A percentile compares a stretch with the other conserved stretches of the same genome.
Evolutionary conservation across 2,329 filamentous ascomycete genomes (phyloP).

Genomic region (Venturia carpophila): DNA sequence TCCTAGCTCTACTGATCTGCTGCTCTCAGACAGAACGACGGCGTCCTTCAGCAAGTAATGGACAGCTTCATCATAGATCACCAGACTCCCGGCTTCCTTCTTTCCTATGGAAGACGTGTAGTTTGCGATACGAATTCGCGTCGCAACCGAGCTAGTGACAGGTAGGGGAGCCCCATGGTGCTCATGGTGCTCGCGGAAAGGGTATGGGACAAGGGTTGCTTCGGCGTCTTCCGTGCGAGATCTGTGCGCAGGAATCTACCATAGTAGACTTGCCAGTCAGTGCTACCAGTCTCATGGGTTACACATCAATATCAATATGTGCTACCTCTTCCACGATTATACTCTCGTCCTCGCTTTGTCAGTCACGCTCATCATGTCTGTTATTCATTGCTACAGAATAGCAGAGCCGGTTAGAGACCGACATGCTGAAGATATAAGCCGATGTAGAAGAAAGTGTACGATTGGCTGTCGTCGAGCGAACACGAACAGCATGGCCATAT

Average conservation of each 20-base stretch:
- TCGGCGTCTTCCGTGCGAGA: background rate
- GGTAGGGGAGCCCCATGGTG: background rate
- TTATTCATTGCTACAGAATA: background rate
- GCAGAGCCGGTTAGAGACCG: background rate
- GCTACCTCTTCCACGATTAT: background rate
- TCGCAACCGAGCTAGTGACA: background rate
- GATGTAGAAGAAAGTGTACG: background rate
- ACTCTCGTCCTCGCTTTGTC: background rate
- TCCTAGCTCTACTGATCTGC: background rate
- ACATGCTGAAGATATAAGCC: background rate
- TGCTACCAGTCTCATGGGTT: background rate
- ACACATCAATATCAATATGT: background rate
- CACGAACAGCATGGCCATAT: background rate
- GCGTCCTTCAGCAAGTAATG: constrained; percentile 22
- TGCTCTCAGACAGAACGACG: constrained; percentile 2
- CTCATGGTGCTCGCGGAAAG: background rate
- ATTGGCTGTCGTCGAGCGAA: background rate
- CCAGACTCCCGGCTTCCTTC: constrained; percentile 26
- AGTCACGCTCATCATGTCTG: background rate
- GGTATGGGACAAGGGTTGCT: background rate
- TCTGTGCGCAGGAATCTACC: background rate
- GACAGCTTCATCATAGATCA: constrained; percentile 26
- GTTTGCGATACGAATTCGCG: constrained; percentile 27
- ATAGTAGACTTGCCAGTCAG: background rate
- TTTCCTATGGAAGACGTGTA: constrained; percentile 26